Base-by-base conservation (phyloP, 768 basidiomycete species). In the Pleurotus tuoliensis region DNA sequence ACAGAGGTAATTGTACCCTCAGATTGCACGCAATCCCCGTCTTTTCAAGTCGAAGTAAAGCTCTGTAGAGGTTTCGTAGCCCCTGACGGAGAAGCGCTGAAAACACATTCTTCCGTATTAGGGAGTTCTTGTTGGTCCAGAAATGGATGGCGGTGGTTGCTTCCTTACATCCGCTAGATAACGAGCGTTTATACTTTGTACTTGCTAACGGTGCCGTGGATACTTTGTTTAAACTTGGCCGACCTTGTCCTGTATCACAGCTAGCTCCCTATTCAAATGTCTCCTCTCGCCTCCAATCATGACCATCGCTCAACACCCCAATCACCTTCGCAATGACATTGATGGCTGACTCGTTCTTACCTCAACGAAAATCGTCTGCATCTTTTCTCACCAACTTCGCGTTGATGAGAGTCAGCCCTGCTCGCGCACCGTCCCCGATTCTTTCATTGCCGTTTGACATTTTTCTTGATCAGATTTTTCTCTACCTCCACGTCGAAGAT, bases 401-500 rank as follows among this genome's bases (percentile, higher is more conserved):
- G n/a, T 13, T 44, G 9, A 9, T 44, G 20, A 44, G 41, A 11
- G 5, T 44, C 41, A 16, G n/a, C 41, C 41, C 41, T 44, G n/a
- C n/a, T 22, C 41, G 41, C 41, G 11, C 41, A 16, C 41, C 12
- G 11, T 44, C 41, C 39, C 39, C 51, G 4, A 43, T 53, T n/a
- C 51, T 53, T 39, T n/a, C 13, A 38, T 58, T 77, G 5, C 64
- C 73, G 18, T 64, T 71, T 24, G 79, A 80, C 61, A 64, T 80
- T 37, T 71, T 74, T 34, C 61, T 80, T 24, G 77, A 80, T 55
- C 55, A 68, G 27, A 73, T 82, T 47, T 76, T 80, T 59, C 66
- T 67, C 1, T 65, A 73, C 58, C 64, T 82, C 40, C 55, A 59
- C 11, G 65, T 82, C 5, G 80, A 82, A 57, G 80, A 82, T 55